Conservation (phyloP, 83 land plant genomes). For the Larix sibirica region DNA sequence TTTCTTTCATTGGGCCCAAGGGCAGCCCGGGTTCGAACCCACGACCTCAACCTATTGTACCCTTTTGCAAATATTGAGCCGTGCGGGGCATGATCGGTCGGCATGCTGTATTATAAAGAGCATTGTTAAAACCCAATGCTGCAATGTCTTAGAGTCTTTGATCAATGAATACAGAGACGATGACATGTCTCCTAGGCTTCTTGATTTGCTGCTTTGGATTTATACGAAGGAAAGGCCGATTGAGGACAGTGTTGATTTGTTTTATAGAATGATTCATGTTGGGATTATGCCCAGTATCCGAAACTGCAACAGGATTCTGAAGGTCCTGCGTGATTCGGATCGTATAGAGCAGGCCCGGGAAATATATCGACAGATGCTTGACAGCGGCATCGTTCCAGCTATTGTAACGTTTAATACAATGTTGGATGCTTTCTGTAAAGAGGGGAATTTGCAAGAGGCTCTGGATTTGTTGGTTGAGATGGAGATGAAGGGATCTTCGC, state of each 20-base stretch:
- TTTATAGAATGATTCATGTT: constrained; percentile 48
- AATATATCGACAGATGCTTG: constrained; percentile 40
- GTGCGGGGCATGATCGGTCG: constrained; percentile 15
- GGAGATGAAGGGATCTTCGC: constrained; percentile 26
- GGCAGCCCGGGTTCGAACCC: constrained; percentile 22
- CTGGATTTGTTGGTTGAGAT: constrained; percentile 38
- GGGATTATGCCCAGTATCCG: constrained; percentile 47
- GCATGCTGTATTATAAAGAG: constrained; percentile 28
- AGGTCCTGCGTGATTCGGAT: constrained; percentile 37
- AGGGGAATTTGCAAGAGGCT: constrained; percentile 42
- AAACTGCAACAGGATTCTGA: constrained; percentile 52
- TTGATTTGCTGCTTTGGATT: constrained; percentile 37
- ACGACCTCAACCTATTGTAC: constrained; percentile 19
- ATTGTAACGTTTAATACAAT: constrained; percentile 56
- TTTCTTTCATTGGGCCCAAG: constrained; percentile 46
- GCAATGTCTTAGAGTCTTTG: constrained; percentile 29
- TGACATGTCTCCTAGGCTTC: constrained; percentile 17
- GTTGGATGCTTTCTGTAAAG: constrained; percentile 55
- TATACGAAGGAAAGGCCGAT: constrained; percentile 36
- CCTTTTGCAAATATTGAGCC: constrained; percentile 29
- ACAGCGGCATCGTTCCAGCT: constrained; percentile 40
- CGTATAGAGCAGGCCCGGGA: constrained; percentile 32
- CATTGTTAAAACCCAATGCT: constrained; percentile 20
- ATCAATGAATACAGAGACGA: background rate
- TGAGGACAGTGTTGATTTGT: constrained; percentile 42